These are phyloP conservation scores for Aspergillus piperis DNA, from an alignment of 2,329 filamentous ascomycete species.

Conservation along the genomic window DNA sequence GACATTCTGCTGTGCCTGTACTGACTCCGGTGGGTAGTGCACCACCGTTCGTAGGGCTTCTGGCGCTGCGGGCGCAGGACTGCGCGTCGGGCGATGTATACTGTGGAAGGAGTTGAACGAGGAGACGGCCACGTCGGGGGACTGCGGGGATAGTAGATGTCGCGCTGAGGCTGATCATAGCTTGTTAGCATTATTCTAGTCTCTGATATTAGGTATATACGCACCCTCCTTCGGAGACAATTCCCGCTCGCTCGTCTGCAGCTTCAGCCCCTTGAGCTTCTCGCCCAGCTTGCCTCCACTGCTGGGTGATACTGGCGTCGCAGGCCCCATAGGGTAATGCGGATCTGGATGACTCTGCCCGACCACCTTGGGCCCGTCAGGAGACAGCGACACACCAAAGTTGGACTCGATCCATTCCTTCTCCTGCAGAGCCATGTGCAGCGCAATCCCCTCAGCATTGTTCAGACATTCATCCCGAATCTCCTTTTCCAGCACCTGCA, in stretches of 20 bases:
- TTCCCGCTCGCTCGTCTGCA: conserved; percentile 71
- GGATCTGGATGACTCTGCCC: conserved; percentile 22
- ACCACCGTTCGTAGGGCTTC: conserved; percentile 32
- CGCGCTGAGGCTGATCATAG: conserved; percentile 20
- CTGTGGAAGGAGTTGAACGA: conserved; percentile 63
- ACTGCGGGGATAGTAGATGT: conserved; percentile 62
- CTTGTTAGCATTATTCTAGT: too few relatives aligned
- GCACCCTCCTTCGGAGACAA: conserved; percentile 56
- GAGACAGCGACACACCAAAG: conserved; percentile 63
- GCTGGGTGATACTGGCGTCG: conserved; percentile 63
- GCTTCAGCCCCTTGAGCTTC: conserved; percentile 75
- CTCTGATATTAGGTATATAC: too few relatives aligned
- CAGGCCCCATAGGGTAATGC: conserved; percentile 44
- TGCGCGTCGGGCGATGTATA: conserved; percentile 19
- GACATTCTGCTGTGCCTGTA: conserved; percentile 39
- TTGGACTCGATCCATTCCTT: conserved; percentile 82
- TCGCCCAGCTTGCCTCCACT: conserved; percentile 71
- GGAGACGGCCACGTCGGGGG: conserved; percentile 64
- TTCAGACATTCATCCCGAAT: conserved; percentile 70
- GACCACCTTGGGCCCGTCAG: conserved; percentile 36
- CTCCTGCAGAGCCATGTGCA: conserved; percentile 82
- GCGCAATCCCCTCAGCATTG: conserved; percentile 78
- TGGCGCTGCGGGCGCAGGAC: conserved; percentile 8
- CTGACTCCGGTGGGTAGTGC: conserved; percentile 40
- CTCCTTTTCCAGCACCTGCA: conserved; percentile 74